Evolutionary conservation across 2,329 filamentous ascomycete genomes (phyloP).

Genomic region (Fusarium paranaense): DNA sequence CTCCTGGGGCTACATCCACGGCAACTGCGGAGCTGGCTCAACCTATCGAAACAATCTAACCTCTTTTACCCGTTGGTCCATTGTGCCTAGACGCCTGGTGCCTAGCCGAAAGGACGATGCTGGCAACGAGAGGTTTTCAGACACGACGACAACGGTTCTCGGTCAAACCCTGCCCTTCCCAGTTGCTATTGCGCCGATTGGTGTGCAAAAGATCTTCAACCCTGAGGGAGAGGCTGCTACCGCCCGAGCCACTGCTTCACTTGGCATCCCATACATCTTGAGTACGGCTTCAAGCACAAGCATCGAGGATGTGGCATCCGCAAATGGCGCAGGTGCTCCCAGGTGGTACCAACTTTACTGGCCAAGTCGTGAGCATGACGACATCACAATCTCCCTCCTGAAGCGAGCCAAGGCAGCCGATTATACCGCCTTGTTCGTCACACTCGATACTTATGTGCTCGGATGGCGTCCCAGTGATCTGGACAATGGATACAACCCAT

Average conservation of each 20-base stretch:
- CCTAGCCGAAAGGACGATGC: conserved; percentile 18
- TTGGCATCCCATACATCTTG: neutral
- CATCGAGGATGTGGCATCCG: conserved; percentile 26
- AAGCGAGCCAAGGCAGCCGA: conserved; percentile 1
- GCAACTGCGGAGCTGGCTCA: conserved; percentile 23
- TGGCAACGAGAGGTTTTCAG: conserved; percentile 21
- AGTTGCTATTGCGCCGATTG: conserved; percentile 9
- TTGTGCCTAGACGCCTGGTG: conserved; percentile 10
- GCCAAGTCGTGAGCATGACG: conserved; percentile 24
- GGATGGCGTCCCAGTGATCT: conserved; percentile 1
- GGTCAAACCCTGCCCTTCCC: conserved; percentile 23
- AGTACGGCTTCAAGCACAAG: conserved; percentile 28
- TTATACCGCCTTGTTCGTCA: neutral
- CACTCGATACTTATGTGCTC: neutral
- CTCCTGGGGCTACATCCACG: conserved; percentile 30
- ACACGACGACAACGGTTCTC: conserved; percentile 14
- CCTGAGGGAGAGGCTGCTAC: conserved; percentile 14
- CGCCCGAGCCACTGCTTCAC: neutral
- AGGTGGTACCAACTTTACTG: conserved; percentile 33
- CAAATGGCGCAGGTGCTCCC: neutral
- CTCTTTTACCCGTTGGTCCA: conserved; percentile 11
- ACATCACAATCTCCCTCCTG: conserved; percentile 24
- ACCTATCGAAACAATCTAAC: conserved; percentile 24
- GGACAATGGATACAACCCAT: conserved; percentile 31
- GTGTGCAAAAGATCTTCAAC: conserved; percentile 28